phyloP scores from a whole-genome alignment of 2,329 filamentous ascomycete genomes.

The Fusarium decemcellulare region DNA sequence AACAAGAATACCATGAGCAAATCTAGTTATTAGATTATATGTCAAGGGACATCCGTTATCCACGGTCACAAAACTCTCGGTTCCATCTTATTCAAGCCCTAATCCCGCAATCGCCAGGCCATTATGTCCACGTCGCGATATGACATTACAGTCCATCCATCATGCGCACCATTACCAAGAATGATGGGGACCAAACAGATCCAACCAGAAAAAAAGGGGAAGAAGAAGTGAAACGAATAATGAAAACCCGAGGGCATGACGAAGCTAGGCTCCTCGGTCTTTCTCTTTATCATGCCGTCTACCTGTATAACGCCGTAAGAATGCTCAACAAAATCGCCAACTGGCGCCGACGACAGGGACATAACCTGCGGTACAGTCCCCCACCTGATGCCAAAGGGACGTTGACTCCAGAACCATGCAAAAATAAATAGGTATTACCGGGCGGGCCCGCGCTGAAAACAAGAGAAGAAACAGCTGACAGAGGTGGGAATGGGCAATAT shows the following conservation, averaged over 20 bases:
- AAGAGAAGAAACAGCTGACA: slow-evolving; percentile 19
- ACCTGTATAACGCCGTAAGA: slow-evolving; percentile 46
- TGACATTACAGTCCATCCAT: slow-evolving; percentile 33
- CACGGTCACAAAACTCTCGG: slow-evolving; percentile 15
- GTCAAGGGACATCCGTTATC: slow-evolving; percentile 27
- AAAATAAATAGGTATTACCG: slow-evolving; percentile 43
- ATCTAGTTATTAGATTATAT: slow-evolving; percentile 38
- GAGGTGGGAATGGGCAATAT: slow-evolving; percentile 10
- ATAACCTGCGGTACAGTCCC: slow-evolving; percentile 17
- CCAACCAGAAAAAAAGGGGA: slow-evolving; percentile 21
- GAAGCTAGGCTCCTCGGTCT: slow-evolving; percentile 17
- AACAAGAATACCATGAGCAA: slow-evolving; percentile 10
- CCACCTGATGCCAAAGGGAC: slow-evolving; percentile 18
- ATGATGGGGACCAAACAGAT: slow-evolving; percentile 23
- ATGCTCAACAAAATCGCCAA: slow-evolving; percentile 40
- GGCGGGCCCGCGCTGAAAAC: slow-evolving; percentile 34
- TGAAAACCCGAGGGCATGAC: slow-evolving; percentile 15
- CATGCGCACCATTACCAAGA: slow-evolving; percentile 26
- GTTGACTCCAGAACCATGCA: slow-evolving; percentile 45
- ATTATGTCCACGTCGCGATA: slow-evolving; percentile 16
- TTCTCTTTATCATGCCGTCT: slow-evolving; percentile 37
- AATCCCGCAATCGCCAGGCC: slow-evolving; percentile 19
- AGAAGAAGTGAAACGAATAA: slow-evolving; percentile 11
- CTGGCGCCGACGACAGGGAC: slow-evolving; percentile 21
- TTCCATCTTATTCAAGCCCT: slow-evolving; percentile 26